phyloP scores from a whole-genome alignment of 2,329 filamentous ascomycete genomes.

The Claviceps pazoutovae region DNA sequence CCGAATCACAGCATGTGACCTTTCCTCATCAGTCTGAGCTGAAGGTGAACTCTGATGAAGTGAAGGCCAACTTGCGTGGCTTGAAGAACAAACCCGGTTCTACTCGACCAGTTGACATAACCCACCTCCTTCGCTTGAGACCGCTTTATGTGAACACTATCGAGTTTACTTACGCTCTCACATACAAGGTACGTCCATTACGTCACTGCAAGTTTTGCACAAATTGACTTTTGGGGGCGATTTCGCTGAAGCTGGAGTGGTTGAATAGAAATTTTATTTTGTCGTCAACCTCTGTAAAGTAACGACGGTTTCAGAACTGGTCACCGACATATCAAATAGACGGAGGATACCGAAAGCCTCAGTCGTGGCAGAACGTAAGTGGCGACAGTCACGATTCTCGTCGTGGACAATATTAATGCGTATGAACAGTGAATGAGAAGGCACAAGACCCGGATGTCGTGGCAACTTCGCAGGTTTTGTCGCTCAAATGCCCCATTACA shows the following conservation, averaged over 20 bases:
- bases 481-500: slow-evolving; percentile 82
- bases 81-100: slow-evolving; percentile 94
- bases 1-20: slow-evolving; percentile 58
- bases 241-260: slow-evolving; percentile 8
- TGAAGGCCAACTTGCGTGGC: slow-evolving; percentile 86
- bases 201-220: slow-evolving; percentile 1
- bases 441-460: slow-evolving; percentile 81
- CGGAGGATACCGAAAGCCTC: slow-evolving; percentile 66
- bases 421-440: slow-evolving; percentile 55
- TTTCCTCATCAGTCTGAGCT: slow-evolving; percentile 91
- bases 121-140: slow-evolving; percentile 55
- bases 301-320: slow-evolving; percentile 57
- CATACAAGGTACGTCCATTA: slow-evolving; percentile 55
- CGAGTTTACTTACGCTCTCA: slow-evolving; percentile 83
- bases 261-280: slow-evolving; percentile 53
- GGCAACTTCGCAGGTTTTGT: slow-evolving; percentile 76
- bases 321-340: slow-evolving; percentile 48
- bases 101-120: slow-evolving; percentile 87
- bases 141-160: slow-evolving; percentile 61
- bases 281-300: slow-evolving; percentile 63
- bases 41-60: slow-evolving; percentile 73
- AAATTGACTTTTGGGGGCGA: not conserved
- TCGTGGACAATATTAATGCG: slow-evolving; percentile 1
- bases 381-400: slow-evolving; percentile 16
- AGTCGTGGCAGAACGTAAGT: slow-evolving; percentile 68